phyloP scores from a whole-genome alignment of 1,139 yeast genomes.

The Oligophagozyma castellii region DNA sequence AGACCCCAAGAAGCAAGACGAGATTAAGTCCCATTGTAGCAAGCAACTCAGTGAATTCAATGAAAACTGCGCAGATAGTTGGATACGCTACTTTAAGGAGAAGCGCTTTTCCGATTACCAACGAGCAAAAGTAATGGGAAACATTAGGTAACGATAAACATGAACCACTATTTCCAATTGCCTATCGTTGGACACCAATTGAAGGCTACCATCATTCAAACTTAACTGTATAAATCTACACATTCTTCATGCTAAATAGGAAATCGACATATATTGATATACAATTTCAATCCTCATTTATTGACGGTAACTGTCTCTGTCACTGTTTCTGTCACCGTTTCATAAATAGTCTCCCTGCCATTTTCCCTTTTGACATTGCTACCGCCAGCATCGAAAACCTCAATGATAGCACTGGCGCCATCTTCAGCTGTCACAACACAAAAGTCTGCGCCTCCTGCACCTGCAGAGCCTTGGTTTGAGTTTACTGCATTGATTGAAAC shows the following conservation, averaged over 20 bases:
- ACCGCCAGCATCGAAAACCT: constrained; percentile 37
- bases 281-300: no score
- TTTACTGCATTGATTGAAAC: constrained; percentile 43
- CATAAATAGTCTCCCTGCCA: not conserved
- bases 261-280: no score
- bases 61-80: constrained; percentile 44
- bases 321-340: constrained; percentile 1
- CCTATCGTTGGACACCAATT: not conserved
- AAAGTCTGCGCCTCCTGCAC: constrained; percentile 59
- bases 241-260: no score
- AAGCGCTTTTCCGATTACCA: constrained; percentile 46
- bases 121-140: constrained; percentile 37
- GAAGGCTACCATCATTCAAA: not conserved
- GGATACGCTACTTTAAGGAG: constrained; percentile 60
- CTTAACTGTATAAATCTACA: no score
- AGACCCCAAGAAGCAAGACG: constrained; percentile 25
- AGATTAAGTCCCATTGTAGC: constrained; percentile 30
- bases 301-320: constrained; percentile 5
- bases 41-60: constrained; percentile 34
- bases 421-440: constrained; percentile 71
- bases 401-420: constrained; percentile 54
- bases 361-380: not conserved
- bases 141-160: no score
- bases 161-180: not conserved
- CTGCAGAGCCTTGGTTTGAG: constrained; percentile 22